These are phyloP conservation scores for Turnera subulata DNA, from an alignment of 345 rosid genomes.

Conservation along the genomic window DNA sequence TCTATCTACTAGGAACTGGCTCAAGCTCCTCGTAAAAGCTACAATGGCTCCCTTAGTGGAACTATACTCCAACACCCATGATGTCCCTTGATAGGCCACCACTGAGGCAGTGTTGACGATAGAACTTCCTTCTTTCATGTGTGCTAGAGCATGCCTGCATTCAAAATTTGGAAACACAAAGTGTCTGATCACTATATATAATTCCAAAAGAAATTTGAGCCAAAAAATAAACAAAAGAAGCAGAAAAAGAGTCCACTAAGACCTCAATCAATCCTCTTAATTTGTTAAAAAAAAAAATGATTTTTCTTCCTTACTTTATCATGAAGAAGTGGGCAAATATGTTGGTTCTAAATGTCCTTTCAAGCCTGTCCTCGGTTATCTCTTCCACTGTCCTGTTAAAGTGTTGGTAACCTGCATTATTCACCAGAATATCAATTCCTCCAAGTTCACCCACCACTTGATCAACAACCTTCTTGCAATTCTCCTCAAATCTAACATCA, in stretches of 20 bases:
- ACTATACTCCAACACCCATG: constrained; percentile 6
- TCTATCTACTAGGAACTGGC: not conserved
- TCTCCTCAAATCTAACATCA: constrained; percentile 4
- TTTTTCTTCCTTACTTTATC: too few species aligned
- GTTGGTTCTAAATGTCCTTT: too few species aligned
- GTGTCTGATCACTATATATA: too few species aligned
- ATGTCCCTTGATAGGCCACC: not conserved
- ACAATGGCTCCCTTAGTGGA: constrained; percentile 20
- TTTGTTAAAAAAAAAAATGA: too few species aligned
- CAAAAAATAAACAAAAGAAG: not conserved
- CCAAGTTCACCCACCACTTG: not conserved
- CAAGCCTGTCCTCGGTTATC: too few species aligned
- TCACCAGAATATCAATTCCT: constrained; percentile 8
- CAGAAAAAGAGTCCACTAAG: too few species aligned
- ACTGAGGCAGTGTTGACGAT: constrained; percentile 12
- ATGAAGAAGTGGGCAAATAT: too few species aligned
- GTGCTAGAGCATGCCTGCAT: constrained; percentile 9
- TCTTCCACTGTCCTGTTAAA: too few species aligned
- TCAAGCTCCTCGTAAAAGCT: constrained; percentile 10
- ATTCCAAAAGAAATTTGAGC: not conserved
- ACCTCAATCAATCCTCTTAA: too few species aligned
- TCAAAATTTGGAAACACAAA: too few species aligned
- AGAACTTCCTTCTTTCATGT: constrained; percentile 18
- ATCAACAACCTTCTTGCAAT: constrained; percentile 11
- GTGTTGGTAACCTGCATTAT: not conserved